These are phyloP conservation scores for Neopestalotiopsis clavispora DNA, from an alignment of 2,329 filamentous ascomycete genomes.

Conservation along the genomic window DNA sequence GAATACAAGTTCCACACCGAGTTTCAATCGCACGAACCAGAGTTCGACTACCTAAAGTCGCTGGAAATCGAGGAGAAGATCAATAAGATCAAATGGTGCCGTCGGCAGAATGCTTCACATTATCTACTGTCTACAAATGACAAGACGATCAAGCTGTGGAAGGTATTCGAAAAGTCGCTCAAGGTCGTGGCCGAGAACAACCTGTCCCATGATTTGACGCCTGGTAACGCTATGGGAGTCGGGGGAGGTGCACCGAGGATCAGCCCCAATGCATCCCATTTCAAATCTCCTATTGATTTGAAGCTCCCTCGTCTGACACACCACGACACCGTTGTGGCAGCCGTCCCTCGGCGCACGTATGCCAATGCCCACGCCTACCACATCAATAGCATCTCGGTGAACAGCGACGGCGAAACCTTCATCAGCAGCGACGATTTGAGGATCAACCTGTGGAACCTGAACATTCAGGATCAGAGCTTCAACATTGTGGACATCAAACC, in stretches of 20 bases:
- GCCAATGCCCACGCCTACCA: conserved; percentile 99
- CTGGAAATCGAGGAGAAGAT: conserved; percentile 99
- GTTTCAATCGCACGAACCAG: conserved; percentile 98
- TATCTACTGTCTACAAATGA: conserved; percentile 98
- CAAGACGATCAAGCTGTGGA: conserved; percentile 99
- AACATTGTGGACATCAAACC: conserved; percentile 99
- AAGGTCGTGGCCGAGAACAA: conserved; percentile 99
- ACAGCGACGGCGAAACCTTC: conserved; percentile 98
- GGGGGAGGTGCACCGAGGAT: conserved; percentile 77
- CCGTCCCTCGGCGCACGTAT: conserved; percentile 93
- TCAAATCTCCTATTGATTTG: conserved; percentile 80
- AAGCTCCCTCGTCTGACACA: conserved; percentile 96
- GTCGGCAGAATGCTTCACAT: conserved; percentile 96
- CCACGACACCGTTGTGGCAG: conserved; percentile 97
- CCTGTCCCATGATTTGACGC: conserved; percentile 90
- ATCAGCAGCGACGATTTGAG: conserved; percentile 98
- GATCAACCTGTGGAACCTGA: conserved; percentile 98
- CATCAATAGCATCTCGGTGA: conserved; percentile 99
- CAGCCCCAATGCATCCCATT: conserved; percentile 69
- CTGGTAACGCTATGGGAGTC: conserved; percentile 70
- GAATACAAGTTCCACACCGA: conserved; percentile 99
- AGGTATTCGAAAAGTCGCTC: conserved; percentile 98
- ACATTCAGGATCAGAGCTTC: conserved; percentile 99
- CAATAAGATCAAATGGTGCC: conserved; percentile 99
- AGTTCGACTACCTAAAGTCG: conserved; percentile 99